Conservation (phyloP, 257 asterid species). For the Solanum rostratum region DNA sequence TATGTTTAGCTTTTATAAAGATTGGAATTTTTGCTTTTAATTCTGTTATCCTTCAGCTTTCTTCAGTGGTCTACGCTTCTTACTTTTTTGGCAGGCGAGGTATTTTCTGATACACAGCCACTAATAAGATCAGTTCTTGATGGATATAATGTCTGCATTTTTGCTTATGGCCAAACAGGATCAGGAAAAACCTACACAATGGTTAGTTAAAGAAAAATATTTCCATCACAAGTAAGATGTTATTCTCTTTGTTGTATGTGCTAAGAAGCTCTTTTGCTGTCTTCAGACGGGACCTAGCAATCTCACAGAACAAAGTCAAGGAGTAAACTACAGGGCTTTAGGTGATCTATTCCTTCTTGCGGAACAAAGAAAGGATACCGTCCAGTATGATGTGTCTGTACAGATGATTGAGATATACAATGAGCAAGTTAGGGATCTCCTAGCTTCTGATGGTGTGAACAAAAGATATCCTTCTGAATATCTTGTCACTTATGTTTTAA, state of each 20-base stretch:
- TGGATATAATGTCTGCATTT: conserved; percentile 92
- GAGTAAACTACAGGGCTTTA: conserved; percentile 92
- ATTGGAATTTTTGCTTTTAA: not conserved
- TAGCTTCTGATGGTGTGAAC: conserved; percentile 54
- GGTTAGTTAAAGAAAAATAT: conserved; percentile 30
- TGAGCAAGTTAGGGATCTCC: conserved; percentile 96
- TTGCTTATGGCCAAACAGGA: conserved; percentile 99
- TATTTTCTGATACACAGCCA: conserved; percentile 79
- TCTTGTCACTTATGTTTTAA: not conserved
- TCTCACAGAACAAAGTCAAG: conserved; percentile 64
- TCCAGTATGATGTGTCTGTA: conserved; percentile 72
- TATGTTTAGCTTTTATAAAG: not conserved
- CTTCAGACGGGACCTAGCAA: conserved; percentile 81
- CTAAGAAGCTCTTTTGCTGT: conserved; percentile 9
- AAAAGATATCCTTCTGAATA: conserved; percentile 78
- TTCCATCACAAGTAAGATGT: not conserved
- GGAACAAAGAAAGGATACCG: conserved; percentile 67
- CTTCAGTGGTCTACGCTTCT: conserved; percentile 8
- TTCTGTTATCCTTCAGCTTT: not conserved
- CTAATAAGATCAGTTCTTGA: conserved; percentile 90
- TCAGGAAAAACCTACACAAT: conserved; percentile 95
- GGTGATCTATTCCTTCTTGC: conserved; percentile 73
- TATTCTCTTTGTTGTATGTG: not conserved
- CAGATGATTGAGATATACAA: conserved; percentile 98
- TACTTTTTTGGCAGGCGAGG: conserved; percentile 52